Evolutionary conservation across 495 filamentous ascomycete species (phyloP), one percentile per base, ranked within the genome.

Genomic region (Penicillium subrubescens): DNA sequence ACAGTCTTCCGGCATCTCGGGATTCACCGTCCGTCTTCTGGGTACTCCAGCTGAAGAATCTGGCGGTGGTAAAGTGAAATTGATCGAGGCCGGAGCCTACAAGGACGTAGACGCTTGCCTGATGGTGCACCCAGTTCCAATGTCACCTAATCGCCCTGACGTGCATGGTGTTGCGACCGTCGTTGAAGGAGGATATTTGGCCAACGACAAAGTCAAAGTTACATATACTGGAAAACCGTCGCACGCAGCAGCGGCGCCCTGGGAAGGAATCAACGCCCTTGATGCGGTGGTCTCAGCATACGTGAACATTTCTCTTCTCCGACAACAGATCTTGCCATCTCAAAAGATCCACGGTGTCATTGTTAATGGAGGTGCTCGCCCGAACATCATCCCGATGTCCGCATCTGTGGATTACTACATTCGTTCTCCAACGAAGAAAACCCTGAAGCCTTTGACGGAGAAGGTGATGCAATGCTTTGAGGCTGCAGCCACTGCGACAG

Each of bases 241-340:
- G 3, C 85, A 88, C 62, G 86, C 87, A 0, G 87, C 86, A 1
- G 84, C 82, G 4, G 80, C 79, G n/a, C 88, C 88, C 0, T 90
- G 88, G 87, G 76, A 84, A 21, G 87, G 87, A 0, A 79, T 89
- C 63, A 91, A 91, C 66, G 87, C 88, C 0, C 79, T 90, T 0
- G 89, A 90, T 65, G 88, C 87, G 0, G 77, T 89, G 3, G 81
- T 90, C 5, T 80, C 79, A 1, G 82, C 84, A 0, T 91, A 90
- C 67, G 86, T 87, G 54, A 82, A 82, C 48, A 74, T 90, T 12
- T 84, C 84, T 0, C 80, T 86, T 7, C 81, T 90, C 8, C 77
- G 88, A 11, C 87, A 90, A 71, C 88, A 90, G 69, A 86, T 86
- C 46, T 59, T 74, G 19, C 81, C 81, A 0, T 59, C 68, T 14